Percentiles rank a stretch among this genome's conserved stretches.
Conservation (phyloP, 2,329 filamentous ascomycete genomes). For the Fusarium succisae region DNA sequence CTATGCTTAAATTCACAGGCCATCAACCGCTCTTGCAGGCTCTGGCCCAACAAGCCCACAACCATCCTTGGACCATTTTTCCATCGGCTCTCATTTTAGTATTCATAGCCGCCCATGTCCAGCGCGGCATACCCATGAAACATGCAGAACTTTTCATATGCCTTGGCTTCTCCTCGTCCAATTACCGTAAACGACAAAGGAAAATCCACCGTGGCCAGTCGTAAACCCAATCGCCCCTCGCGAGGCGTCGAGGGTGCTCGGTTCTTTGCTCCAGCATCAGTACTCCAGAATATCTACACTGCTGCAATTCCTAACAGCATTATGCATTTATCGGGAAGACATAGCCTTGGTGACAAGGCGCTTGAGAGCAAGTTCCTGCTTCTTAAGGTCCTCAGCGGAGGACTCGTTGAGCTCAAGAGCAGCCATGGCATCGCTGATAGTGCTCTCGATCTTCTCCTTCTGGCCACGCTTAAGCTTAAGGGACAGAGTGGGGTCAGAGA, state of each 20-base stretch:
- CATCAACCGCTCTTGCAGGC: slow-evolving; percentile 36
- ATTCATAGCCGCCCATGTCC: slow-evolving; percentile 40
- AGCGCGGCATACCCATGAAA: slow-evolving; percentile 43
- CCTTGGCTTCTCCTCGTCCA: slow-evolving; percentile 46
- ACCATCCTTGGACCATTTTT: slow-evolving; percentile 34
- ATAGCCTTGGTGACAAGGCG: slow-evolving; percentile 98
- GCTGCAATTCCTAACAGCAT: slow-evolving; percentile 20
- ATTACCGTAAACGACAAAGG: slow-evolving; percentile 47
- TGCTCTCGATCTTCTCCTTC: slow-evolving; percentile 99
- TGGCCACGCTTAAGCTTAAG: slow-evolving; percentile 98
- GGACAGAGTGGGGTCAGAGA: slow-evolving; percentile 94
- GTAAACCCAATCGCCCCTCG: slow-evolving; percentile 28
- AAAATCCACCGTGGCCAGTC: slow-evolving; percentile 31
- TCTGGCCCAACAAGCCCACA: slow-evolving; percentile 38
- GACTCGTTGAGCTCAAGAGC: slow-evolving; percentile 97
- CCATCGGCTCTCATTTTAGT: slow-evolving; percentile 42
- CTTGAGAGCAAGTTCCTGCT: slow-evolving; percentile 99
- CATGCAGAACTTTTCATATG: slow-evolving; percentile 50
- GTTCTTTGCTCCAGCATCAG: slow-evolving; percentile 28
- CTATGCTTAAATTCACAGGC: slow-evolving; percentile 49
- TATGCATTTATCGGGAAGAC: slow-evolving; percentile 78
- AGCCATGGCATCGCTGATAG: slow-evolving; percentile 96
- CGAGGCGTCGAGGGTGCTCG: slow-evolving; percentile 31
- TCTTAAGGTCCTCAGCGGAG: slow-evolving; percentile 93
- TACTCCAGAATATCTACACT: slow-evolving; percentile 31